Evolutionary conservation across 1,284 basidiomycete species (phyloP).

Genomic region (Pascua sp.): DNA sequence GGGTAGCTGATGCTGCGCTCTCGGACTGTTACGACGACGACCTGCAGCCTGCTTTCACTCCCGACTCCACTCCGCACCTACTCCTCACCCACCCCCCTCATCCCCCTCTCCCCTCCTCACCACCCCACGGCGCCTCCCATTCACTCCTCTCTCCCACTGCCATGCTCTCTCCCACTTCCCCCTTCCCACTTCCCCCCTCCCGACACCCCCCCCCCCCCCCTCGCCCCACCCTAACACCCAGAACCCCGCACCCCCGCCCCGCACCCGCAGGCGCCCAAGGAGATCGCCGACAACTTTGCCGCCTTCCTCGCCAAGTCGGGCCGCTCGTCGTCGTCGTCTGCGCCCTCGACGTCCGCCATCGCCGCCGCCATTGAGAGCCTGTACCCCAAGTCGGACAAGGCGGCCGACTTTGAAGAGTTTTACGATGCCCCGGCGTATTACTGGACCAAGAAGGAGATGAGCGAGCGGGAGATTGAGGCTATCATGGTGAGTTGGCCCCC

Average conservation of each 20-base stretch:
- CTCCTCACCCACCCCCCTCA: background rate
- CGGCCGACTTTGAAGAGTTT: slow-evolving; percentile 60
- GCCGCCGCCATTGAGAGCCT: slow-evolving; percentile 9
- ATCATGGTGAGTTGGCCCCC: slow-evolving; percentile 60
- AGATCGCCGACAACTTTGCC: slow-evolving; percentile 62
- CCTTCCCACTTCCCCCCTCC: background rate
- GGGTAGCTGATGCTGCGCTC: too few relatives aligned
- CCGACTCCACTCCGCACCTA: too few relatives aligned
- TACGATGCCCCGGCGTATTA: slow-evolving; percentile 72
- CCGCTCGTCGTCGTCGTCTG: slow-evolving; percentile 16
- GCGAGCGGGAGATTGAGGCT: slow-evolving; percentile 71
- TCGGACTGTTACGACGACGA: too few relatives aligned
- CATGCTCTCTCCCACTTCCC: slow-evolving; percentile 5
- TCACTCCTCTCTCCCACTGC: slow-evolving; percentile 8
- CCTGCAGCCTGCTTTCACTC: too few relatives aligned
- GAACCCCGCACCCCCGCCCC: slow-evolving; percentile 61
- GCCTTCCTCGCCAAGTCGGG: slow-evolving; percentile 57
- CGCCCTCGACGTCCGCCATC: slow-evolving; percentile 13
- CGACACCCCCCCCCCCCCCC: background rate
- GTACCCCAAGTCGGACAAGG: slow-evolving; percentile 33
- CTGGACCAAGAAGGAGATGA: slow-evolving; percentile 63
- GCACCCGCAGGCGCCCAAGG: slow-evolving; percentile 71
- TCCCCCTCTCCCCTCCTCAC: background rate
- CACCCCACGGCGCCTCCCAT: background rate
- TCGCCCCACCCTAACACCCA: slow-evolving; percentile 35